Evolutionary conservation across 495 filamentous ascomycete genomes (phyloP).

Genomic region (Talaromyces stipitatus): DNA sequence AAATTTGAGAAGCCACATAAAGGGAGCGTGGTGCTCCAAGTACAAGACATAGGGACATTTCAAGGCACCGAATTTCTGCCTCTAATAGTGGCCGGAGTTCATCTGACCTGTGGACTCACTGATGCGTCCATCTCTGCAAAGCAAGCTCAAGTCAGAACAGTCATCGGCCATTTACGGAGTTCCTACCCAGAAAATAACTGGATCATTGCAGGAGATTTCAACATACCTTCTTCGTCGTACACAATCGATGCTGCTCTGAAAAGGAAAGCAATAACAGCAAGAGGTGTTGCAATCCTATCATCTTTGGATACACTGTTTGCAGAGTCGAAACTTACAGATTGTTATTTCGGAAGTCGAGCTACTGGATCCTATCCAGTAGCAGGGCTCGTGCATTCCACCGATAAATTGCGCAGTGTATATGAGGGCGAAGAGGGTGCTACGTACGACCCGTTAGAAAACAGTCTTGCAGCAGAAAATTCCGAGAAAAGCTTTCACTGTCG

Average conservation of each 20-base stretch:
- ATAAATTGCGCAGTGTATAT: constrained; percentile 13
- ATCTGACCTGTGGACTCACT: constrained; percentile 46
- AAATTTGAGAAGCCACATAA: constrained; percentile 41
- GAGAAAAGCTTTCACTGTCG: constrained; percentile 30
- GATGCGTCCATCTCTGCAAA: constrained; percentile 45
- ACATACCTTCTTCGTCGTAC: constrained; percentile 42
- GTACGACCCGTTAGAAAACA: constrained; percentile 45
- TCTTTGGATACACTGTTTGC: constrained; percentile 25
- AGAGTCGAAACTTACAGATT: constrained; percentile 29
- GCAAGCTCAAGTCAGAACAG: constrained; percentile 33
- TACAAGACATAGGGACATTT: constrained; percentile 17
- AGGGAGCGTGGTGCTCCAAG: constrained; percentile 39
- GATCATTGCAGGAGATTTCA: constrained; percentile 53
- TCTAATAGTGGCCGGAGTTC: constrained; percentile 41
- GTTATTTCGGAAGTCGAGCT: constrained; percentile 23
- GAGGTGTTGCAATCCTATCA: constrained; percentile 20
- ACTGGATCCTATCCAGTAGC: constrained; percentile 13
- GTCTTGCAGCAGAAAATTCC: constrained; percentile 35
- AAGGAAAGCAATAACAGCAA: constrained; percentile 31
- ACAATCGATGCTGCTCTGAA: constrained; percentile 40
- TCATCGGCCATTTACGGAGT: constrained; percentile 31
- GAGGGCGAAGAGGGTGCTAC: constrained; percentile 51
- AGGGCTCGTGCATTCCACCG: constrained; percentile 4
- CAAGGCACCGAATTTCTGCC: constrained; percentile 11
- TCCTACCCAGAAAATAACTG: constrained; percentile 29